Percentiles rank a stretch among this genome's conserved stretches.
phyloP scores from a whole-genome alignment of 257 asterid genomes.

The Solanum clarkiae region DNA sequence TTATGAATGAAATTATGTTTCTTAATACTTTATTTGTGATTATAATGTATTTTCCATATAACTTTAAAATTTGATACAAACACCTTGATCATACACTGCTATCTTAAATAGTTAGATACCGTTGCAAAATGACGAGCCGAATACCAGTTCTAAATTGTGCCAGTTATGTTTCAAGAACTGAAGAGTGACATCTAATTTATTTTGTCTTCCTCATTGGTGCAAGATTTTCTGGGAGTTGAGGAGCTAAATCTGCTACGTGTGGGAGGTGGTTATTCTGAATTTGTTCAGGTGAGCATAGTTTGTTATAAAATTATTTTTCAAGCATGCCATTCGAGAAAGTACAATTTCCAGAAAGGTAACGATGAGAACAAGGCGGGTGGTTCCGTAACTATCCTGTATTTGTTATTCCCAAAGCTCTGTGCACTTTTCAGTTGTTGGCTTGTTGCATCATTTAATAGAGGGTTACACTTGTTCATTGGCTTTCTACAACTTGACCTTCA shows the following conservation, averaged over 20 bases:
- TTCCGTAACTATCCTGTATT: not conserved
- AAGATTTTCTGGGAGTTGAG: not conserved
- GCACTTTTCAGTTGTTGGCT: not conserved
- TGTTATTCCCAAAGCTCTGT: not conserved
- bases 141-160: not conserved
- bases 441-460: not conserved
- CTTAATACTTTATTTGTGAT: no score
- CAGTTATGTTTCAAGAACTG: not conserved
- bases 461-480: not conserved
- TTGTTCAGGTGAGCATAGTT: not conserved
- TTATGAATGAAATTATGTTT: no score
- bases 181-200: not conserved
- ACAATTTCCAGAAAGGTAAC: not conserved
- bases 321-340: not conserved
- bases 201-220: not conserved
- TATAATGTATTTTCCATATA: no score
- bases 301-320: not conserved
- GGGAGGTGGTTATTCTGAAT: not conserved
- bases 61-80: no score
- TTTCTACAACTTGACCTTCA: not conserved
- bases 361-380: not conserved
- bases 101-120: not conserved
- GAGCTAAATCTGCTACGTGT: not conserved
- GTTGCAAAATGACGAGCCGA: not conserved
- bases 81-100: not conserved